Evolutionary conservation across 352 stramenopile species (phyloP).

Genomic region (Phytophthora pseudosyringae): DNA sequence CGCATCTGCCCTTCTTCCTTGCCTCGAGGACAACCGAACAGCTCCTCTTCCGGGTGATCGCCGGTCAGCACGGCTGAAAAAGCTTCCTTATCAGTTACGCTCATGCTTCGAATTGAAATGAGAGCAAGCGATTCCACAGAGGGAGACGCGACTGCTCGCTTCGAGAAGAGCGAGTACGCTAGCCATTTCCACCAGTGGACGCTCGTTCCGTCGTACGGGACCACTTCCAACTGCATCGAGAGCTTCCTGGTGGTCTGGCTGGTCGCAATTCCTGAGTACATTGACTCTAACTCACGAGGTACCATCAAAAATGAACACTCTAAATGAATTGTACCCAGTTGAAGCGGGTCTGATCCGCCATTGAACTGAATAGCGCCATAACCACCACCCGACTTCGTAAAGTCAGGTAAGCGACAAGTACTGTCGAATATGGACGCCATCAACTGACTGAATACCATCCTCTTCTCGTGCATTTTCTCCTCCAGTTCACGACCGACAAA

Average conservation of each 20-base stretch:
- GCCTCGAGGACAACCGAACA: slow-evolving; percentile 4
- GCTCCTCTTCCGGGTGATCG: slow-evolving; percentile 17
- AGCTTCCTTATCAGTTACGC: background rate
- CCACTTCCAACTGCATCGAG: slow-evolving; percentile 11
- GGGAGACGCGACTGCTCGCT: slow-evolving; percentile 3
- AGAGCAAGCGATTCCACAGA: slow-evolving; percentile 12
- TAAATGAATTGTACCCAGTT: slow-evolving; percentile 4
- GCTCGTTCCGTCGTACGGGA: background rate
- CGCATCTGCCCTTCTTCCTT: background rate
- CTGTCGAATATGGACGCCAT: slow-evolving; percentile 14
- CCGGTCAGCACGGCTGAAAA: slow-evolving; percentile 8
- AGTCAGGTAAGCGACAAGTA: background rate
- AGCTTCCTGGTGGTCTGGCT: slow-evolving; percentile 23
- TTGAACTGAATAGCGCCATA: background rate
- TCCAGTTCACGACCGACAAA: background rate
- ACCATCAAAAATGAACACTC: slow-evolving; percentile 2
- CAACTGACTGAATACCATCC: slow-evolving; percentile 4
- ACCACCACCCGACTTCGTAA: background rate
- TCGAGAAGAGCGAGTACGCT: slow-evolving; percentile 20
- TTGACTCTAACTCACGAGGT: background rate
- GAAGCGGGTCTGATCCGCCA: background rate
- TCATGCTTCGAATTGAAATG: slow-evolving; percentile 7
- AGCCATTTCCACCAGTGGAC: slow-evolving; percentile 21
- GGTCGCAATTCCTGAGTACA: slow-evolving; percentile 18
- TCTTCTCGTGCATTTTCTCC: background rate